Base-by-base conservation (phyloP, 2,329 filamentous ascomycete species). In the Calonectria ilicicola region DNA sequence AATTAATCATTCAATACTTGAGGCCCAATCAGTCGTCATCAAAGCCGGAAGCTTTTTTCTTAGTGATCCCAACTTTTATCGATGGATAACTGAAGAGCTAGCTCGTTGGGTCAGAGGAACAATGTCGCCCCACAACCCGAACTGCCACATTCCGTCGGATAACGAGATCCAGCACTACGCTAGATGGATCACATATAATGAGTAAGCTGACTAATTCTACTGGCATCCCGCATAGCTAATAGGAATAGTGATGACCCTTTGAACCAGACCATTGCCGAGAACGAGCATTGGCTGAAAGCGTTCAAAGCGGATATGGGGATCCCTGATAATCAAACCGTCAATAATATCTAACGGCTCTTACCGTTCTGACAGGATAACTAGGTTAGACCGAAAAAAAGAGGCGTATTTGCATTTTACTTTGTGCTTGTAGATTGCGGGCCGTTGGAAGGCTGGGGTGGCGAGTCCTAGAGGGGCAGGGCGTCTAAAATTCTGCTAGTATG, bases 111-210 rank as follows among this genome's bases (percentile, higher is more conserved):
- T 74, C 19, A 32, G 46, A 3, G 73, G 71, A 2, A 76, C 75
- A 5, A 76, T 76, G 75, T 76, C 75, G 12, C 72, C 73, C 2
- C 67, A 73, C 27, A 75, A 76, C 23, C 75, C 73, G n/a, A 67
- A 62, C 15, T 69, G 63, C 17, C 75, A 76, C 23, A 53, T 75
- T 23, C 75, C 73, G 2, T 44, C 72, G 2, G 75, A 76, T 26
- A 38, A 58, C 10, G 73, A 76, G 46, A 71, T 76, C 7, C 75
- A 76, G 65, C 75, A 76, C 40, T 74, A 76, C 27, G 75, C 75
- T 27, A 68, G 75, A 7, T 73, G 70, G 71, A 67, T 74, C 21
- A 62, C 63, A 2, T 76, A 71, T 44, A 74, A 74, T 27, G 75
- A 76, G 75, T 76, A 64, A 47, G 73, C 62, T n/a, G 2, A 5